These are phyloP conservation scores for Quercus bicolor DNA, from an alignment of 306 rosid species.

Conservation along the genomic window DNA sequence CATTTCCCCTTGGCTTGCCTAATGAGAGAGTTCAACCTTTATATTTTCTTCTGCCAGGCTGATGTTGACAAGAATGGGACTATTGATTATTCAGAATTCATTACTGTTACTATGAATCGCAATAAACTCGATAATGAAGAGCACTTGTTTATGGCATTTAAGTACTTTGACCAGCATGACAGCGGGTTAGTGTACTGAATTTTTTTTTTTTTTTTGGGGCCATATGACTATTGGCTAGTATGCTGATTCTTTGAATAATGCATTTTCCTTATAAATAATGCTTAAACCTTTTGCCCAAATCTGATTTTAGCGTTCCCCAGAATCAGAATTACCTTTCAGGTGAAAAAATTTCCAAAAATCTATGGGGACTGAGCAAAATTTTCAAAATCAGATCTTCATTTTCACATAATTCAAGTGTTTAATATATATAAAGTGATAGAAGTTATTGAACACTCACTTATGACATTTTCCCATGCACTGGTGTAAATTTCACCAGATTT, in stretches of 20 bases:
- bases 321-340: neutral
- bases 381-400: neutral
- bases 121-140: constrained; percentile 80
- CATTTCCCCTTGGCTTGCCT: neutral
- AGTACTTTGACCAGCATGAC: constrained; percentile 67
- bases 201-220: neutral
- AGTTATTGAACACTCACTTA: no score
- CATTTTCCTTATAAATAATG: neutral
- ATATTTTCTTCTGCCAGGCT: constrained; percentile 46
- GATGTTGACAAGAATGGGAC: constrained; percentile 76
- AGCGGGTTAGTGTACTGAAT: constrained; percentile 51
- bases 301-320: neutral
- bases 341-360: no score
- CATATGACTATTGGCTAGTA: neutral
- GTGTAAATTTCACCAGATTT: constrained; percentile 39
- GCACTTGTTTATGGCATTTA: constrained; percentile 69
- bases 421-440: no score
- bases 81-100: constrained; percentile 78
- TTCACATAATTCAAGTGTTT: neutral
- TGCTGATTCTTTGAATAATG: neutral
- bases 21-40: neutral
- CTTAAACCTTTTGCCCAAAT: neutral
- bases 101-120: constrained; percentile 88
- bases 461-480: neutral
- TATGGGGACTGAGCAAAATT: no score